phyloP scores from a whole-genome alignment of 1,284 basidiomycete species.

The Takashimella koratensis region DNA sequence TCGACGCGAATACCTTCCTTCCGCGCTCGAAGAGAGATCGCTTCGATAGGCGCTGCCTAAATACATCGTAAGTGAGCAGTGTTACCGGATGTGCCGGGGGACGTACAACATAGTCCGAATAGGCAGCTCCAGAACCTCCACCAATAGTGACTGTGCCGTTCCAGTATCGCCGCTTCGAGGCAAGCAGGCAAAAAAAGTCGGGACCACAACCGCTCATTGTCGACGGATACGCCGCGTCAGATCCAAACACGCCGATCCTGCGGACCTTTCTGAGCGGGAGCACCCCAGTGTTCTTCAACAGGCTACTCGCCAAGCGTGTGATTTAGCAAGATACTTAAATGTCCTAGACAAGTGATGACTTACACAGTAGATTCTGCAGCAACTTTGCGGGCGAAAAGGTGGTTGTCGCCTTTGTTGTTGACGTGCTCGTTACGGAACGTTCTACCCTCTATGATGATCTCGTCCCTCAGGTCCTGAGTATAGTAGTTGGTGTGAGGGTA shows the following conservation, averaged over 20 bases:
- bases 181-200: conserved; percentile 40
- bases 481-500: conserved; percentile 55
- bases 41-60: conserved; percentile 44
- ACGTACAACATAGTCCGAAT: conserved; percentile 42
- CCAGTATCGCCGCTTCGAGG: conserved; percentile 35
- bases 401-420: conserved; percentile 29
- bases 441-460: conserved; percentile 24
- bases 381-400: conserved; percentile 32
- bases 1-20: conserved; percentile 34
- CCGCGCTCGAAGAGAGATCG: conserved; percentile 35
- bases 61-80: too few relatives aligned
- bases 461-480: conserved; percentile 41
- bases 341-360: conserved; percentile 3
- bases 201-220: conserved; percentile 40
- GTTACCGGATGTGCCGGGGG: too few relatives aligned
- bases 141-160: conserved; percentile 47
- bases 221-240: conserved; percentile 40
- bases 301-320: conserved; percentile 20
- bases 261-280: conserved; percentile 30
- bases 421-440: conserved; percentile 34
- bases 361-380: conserved; percentile 44
- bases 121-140: conserved; percentile 43
- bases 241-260: conserved; percentile 42
- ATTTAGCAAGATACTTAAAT: conserved; percentile 5
- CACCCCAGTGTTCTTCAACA: conserved; percentile 36